These are phyloP conservation scores for Xylariaceae sp. DNA, from an alignment of 2,329 filamentous ascomycete genomes.

Conservation along the genomic window DNA sequence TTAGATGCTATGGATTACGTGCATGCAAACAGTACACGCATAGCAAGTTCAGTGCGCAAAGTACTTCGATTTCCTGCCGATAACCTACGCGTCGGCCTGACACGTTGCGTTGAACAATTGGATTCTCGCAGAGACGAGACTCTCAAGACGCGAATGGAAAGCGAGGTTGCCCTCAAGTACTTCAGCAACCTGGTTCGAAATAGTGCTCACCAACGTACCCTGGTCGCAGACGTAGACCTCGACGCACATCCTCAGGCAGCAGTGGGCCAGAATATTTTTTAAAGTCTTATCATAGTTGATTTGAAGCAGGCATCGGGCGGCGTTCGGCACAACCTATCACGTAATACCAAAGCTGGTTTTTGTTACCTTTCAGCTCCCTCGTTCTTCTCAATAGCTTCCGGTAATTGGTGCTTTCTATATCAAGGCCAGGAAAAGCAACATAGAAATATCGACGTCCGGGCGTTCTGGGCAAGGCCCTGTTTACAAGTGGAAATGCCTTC, in stretches of 20 bases:
- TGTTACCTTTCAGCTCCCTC: background rate
- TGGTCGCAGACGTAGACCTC: constrained; percentile 51
- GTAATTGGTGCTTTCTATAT: background rate
- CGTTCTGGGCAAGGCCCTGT: background rate
- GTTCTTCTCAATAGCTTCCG: background rate
- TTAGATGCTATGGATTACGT: constrained; percentile 85
- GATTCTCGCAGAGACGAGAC: constrained; percentile 76
- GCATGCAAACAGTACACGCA: constrained; percentile 79
- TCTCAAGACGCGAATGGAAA: constrained; percentile 74
- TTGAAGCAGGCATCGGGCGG: constrained; percentile 15
- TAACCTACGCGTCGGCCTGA: constrained; percentile 76
- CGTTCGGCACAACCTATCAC: constrained; percentile 13
- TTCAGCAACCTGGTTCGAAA: constrained; percentile 79
- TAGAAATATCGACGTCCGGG: background rate
- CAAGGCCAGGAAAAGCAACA: background rate
- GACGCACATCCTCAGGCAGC: constrained; percentile 46
- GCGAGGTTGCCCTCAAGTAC: constrained; percentile 82
- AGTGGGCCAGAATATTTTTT: constrained; percentile 7
- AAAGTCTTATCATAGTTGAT: constrained; percentile 8
- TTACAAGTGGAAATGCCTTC: background rate
- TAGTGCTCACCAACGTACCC: constrained; percentile 49
- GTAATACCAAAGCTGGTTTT: constrained; percentile 15
- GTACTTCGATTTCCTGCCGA: constrained; percentile 84
- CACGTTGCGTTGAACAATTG: constrained; percentile 81
- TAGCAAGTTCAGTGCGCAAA: constrained; percentile 80